A percentile compares a stretch with the other conserved stretches of the same genome.
Evolutionary conservation across 306 rosid species (phyloP).

Genomic region (Sindora glabra): DNA sequence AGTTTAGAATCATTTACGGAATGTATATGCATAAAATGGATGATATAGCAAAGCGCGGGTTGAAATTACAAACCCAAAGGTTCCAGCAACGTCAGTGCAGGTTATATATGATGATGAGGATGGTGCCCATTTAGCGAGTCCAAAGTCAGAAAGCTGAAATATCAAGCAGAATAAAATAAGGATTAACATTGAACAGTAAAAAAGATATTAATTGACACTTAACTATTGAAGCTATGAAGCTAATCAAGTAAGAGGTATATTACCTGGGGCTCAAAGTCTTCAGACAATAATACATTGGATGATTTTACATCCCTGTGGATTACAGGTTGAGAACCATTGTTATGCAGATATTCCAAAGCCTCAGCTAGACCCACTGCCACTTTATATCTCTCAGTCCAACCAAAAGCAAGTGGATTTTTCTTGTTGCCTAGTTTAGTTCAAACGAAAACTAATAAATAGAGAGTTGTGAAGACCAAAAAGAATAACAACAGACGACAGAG

Average conservation of each 20-base stretch:
- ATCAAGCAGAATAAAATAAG: slow-evolving; percentile 10
- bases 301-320: slow-evolving; percentile 92
- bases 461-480: background rate
- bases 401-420: slow-evolving; percentile 53
- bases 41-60: slow-evolving; percentile 3
- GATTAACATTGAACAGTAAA: too few species aligned
- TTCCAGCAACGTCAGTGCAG: slow-evolving; percentile 93
- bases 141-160: slow-evolving; percentile 92
- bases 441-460: slow-evolving; percentile 11
- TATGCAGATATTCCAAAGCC: slow-evolving; percentile 82
- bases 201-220: slow-evolving; percentile 1
- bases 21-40: background rate
- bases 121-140: slow-evolving; percentile 87
- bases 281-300: slow-evolving; percentile 72
- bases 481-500: background rate
- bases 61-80: slow-evolving; percentile 93
- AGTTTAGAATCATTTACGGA: slow-evolving; percentile 9
- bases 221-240: background rate
- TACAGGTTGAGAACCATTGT: slow-evolving; percentile 50
- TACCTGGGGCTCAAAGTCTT: slow-evolving; percentile 93
- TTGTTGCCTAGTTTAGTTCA: slow-evolving; percentile 40
- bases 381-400: slow-evolving; percentile 85
- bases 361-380: slow-evolving; percentile 88
- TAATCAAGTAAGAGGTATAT: slow-evolving; percentile 3
- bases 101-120: slow-evolving; percentile 65